Evolutionary conservation across 257 asterid genomes (phyloP).

Genomic region (Ophiorrhiza pumila): DNA sequence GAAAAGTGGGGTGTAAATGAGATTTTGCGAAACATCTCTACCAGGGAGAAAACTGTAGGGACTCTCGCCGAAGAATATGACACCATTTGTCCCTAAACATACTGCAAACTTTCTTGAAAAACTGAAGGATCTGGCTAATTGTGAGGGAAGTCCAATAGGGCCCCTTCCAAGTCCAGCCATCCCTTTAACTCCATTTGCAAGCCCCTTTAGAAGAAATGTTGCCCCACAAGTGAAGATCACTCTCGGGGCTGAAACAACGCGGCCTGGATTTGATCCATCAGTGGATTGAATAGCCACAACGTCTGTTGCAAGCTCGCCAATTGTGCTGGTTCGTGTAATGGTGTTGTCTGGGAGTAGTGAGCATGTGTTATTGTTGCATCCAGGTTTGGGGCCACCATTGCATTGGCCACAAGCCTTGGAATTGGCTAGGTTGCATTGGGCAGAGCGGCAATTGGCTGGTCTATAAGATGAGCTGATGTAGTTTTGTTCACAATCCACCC

Average conservation of each 20-base stretch:
- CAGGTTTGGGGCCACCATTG: slow-evolving; percentile 7
- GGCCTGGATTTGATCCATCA: slow-evolving; percentile 24
- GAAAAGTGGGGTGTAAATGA: slow-evolving; percentile 19
- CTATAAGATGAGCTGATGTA: slow-evolving; percentile 15
- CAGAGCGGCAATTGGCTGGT: slow-evolving; percentile 5
- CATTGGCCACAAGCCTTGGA: slow-evolving; percentile 7
- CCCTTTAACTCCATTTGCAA: slow-evolving; percentile 20
- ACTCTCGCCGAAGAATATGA: slow-evolving; percentile 20
- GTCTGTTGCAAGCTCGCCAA: slow-evolving; percentile 18
- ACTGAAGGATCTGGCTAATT: slow-evolving; percentile 7
- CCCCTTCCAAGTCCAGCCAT: slow-evolving; percentile 24
- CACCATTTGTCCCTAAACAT: slow-evolving; percentile 14
- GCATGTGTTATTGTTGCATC: slow-evolving; percentile 15
- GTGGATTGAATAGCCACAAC: slow-evolving; percentile 18
- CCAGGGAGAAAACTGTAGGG: slow-evolving; percentile 21
- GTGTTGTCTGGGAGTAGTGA: slow-evolving; percentile 8
- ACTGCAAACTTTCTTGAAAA: slow-evolving; percentile 15
- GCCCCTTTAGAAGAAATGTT: slow-evolving; percentile 5
- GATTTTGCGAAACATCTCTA: slow-evolving; percentile 8
- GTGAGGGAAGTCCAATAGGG: slow-evolving; percentile 17
- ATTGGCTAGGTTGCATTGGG: background rate
- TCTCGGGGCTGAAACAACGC: background rate
- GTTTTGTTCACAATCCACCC: slow-evolving; percentile 16
- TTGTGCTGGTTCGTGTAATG: background rate
- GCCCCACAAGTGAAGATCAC: slow-evolving; percentile 8